Evolutionary conservation across 2,329 filamentous ascomycete species (phyloP).

Genomic region (Aspergillus fijiensis): DNA sequence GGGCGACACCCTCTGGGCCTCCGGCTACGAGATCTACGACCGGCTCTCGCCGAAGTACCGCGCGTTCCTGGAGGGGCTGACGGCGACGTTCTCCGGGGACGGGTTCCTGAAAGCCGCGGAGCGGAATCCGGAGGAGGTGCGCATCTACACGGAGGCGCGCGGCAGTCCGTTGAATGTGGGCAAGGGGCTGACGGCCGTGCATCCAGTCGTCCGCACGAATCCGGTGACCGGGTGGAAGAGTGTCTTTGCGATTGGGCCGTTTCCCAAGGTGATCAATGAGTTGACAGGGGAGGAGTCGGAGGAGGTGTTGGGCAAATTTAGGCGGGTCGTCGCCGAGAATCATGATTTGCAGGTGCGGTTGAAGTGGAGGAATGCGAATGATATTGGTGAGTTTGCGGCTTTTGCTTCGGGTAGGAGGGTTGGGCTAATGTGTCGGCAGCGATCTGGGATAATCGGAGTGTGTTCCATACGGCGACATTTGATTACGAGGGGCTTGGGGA

Average conservation of each 20-base stretch:
- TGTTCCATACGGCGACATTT: conserved; percentile 56
- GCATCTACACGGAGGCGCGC: conserved; percentile 30
- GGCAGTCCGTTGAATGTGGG: conserved; percentile 61
- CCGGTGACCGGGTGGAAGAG: conserved; percentile 65
- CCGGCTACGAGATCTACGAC: conserved; percentile 56
- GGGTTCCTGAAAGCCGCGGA: conserved; percentile 33
- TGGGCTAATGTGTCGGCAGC: conserved; percentile 39
- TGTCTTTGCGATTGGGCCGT: conserved; percentile 47
- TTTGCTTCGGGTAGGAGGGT: conserved; percentile 14
- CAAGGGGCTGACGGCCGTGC: conserved; percentile 49
- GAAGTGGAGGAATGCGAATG: conserved; percentile 51
- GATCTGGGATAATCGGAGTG: conserved; percentile 59
- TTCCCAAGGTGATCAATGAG: conserved; percentile 44
- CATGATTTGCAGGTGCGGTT: conserved; percentile 54
- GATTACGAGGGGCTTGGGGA: conserved; percentile 52
- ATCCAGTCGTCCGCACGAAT: conserved; percentile 61
- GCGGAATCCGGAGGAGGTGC: conserved; percentile 24
- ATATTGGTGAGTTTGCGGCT: conserved; percentile 37
- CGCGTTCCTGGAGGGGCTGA: conserved; percentile 42
- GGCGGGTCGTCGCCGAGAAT: conserved; percentile 46
- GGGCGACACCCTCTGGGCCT: conserved; percentile 66
- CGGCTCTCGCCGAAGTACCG: conserved; percentile 41
- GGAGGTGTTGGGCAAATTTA: conserved; percentile 46
- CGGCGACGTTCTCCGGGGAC: conserved; percentile 35
- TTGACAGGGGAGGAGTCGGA: conserved; percentile 46